Conservation (phyloP, 2,329 filamentous ascomycete species). For the Diaporthe eres region DNA sequence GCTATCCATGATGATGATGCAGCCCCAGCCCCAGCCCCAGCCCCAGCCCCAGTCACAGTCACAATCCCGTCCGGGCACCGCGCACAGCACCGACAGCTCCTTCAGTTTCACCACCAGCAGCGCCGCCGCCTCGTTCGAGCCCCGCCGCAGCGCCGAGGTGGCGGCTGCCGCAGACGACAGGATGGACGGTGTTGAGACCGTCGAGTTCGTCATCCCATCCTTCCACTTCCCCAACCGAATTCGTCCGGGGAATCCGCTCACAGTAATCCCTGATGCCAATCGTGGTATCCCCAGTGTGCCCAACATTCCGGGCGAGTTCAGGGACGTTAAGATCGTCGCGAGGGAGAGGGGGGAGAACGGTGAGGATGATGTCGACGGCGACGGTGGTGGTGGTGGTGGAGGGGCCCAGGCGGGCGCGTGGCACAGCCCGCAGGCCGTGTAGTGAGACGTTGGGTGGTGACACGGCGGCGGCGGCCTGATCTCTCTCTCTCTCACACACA, state of each 20-base stretch:
- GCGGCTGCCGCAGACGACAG: not conserved
- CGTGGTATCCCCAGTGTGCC: constrained; percentile 62
- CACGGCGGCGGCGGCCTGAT: not conserved
- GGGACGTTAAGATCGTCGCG: constrained; percentile 32
- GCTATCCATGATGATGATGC: constrained; percentile 20
- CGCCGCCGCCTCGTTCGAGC: constrained; percentile 25
- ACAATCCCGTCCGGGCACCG: constrained; percentile 29
- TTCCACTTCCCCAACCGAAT: constrained; percentile 51
- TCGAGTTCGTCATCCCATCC: constrained; percentile 43
- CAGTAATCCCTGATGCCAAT: constrained; percentile 61
- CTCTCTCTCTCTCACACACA: too few relatives aligned
- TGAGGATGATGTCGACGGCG: not conserved
- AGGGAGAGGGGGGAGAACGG: constrained; percentile 27
- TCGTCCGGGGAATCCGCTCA: constrained; percentile 50
- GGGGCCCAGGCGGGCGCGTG: constrained; percentile 19
- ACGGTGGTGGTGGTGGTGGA: constrained; percentile 6
- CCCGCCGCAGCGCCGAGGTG: constrained; percentile 38
- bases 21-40: not conserved
- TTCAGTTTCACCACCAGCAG: constrained; percentile 23
- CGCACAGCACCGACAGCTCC: constrained; percentile 34
- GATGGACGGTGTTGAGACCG: constrained; percentile 41
- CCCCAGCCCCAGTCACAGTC: not conserved
- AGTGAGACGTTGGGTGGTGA: not conserved
- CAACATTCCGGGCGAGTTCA: constrained; percentile 55
- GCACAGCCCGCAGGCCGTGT: constrained; percentile 15